Evolutionary conservation across 495 filamentous ascomycete species (phyloP), one percentile per base, ranked within the genome.

Genomic region (Penicillium diatomitis): DNA sequence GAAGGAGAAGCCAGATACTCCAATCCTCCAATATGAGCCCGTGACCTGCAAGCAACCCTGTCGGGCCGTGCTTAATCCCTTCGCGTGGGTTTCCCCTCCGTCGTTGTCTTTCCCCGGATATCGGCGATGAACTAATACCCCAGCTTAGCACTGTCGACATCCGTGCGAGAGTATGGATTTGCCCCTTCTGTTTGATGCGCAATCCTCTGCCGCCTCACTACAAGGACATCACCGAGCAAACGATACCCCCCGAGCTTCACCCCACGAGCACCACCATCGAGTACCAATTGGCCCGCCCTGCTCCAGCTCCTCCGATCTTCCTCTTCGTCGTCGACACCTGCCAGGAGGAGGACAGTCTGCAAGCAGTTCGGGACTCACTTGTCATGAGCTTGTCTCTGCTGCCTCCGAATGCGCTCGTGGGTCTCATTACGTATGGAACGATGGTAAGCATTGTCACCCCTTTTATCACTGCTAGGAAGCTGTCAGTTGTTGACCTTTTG

Each of bases 291-390:
- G 85, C 91, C 20, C 81, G 91, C 41, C 94, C 94, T 27, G 94
- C 90, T 28, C 89, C 90, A 36, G 87, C 90, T 47, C 87, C 94
- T 8, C 94, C 94, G 4, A 95, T 97, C 63, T 99, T 99, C 61
- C 72, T 99, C 29, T 99, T 92, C 65, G 90, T 97, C 37, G 91
- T 99, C 49, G 94, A 99, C 71, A 96, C 90, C 35, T 99, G 94
- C 70, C 94, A 99, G 66, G 94, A 97, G 67, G 90, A 96, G 60
- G 94, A 99, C 65, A 95, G 91, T 65, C 76, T 99, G 61, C 85
- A 92, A 67, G 88, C 94, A 38, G 67, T 99, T 55, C 97, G 95
- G 71, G 91, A 96, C 66, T 94, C 91, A 8, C 76, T 99, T 62
- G 85, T 99, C 54, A 90, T 96, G 88, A 96, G 92, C 71, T 79